Evolutionary conservation across 148 eudicot genomes (phyloP).

Genomic region (Beta vulgaris): DNA sequence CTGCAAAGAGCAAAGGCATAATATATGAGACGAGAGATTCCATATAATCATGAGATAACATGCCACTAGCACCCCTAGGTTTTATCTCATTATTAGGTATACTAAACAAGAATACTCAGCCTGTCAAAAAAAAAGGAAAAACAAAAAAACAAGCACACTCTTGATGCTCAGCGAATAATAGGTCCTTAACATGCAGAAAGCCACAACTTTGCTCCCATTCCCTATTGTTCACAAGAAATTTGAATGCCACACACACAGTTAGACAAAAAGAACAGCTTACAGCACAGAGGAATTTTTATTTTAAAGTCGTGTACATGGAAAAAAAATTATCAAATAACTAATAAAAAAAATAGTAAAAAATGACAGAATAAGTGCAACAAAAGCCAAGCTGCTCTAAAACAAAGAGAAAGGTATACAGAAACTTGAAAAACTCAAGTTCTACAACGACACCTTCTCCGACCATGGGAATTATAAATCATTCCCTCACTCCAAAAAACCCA

Average conservation of each 20-base stretch:
- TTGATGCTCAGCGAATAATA: background rate
- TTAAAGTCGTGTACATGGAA: no score
- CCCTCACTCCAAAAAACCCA: background rate
- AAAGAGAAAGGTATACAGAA: background rate
- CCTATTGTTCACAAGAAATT: background rate
- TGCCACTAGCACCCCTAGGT: background rate
- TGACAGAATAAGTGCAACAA: background rate
- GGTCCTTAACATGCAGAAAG: no score
- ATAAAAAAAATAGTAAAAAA: no score
- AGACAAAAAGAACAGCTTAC: background rate
- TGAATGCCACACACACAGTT: background rate
- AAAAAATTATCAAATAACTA: no score
- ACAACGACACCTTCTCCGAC: background rate
- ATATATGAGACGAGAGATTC: background rate
- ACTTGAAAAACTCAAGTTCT: background rate
- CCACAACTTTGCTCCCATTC: no score
- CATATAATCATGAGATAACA: background rate
- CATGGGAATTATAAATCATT: background rate
- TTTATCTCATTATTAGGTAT: background rate
- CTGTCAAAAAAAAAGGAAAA: no score
- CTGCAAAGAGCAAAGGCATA: slow-evolving; percentile 40
- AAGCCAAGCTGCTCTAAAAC: background rate
- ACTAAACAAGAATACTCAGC: background rate
- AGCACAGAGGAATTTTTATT: background rate
- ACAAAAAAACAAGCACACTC: no score